A percentile compares a stretch with the other conserved stretches of the same genome.
Evolutionary conservation across 2,329 filamentous ascomycete species (phyloP).

Genomic region (Endoconidiophora laricicola): DNA sequence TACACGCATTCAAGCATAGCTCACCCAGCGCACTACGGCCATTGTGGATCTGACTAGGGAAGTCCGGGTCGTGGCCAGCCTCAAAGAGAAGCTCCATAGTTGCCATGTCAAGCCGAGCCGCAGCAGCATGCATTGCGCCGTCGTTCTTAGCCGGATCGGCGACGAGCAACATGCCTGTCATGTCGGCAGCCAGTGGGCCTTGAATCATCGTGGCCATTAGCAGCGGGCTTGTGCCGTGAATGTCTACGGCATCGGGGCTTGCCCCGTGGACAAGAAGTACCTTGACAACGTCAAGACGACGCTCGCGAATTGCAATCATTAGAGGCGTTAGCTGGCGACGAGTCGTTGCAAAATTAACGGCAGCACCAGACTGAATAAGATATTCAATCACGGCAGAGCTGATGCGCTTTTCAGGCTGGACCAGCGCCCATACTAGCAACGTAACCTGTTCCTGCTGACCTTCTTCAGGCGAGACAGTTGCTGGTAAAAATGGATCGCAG

Average conservation of each 20-base stretch:
- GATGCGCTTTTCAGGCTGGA: conserved; percentile 45
- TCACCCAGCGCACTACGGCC: conserved; percentile 49
- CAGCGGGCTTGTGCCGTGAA: conserved; percentile 39
- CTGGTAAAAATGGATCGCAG: conserved; percentile 30
- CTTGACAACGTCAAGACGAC: conserved; percentile 40
- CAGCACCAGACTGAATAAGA: conserved; percentile 37
- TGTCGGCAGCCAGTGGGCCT: conserved; percentile 34
- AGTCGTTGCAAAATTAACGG: conserved; percentile 33
- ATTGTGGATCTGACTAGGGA: conserved; percentile 43
- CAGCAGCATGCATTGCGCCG: conserved; percentile 49
- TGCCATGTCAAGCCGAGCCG: conserved; percentile 39
- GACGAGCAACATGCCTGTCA: conserved; percentile 37
- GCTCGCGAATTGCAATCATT: conserved; percentile 39
- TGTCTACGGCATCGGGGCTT: conserved; percentile 41
- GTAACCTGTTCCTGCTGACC: conserved; percentile 39
- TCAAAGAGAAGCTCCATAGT: conserved; percentile 40
- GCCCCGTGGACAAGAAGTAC: conserved; percentile 39
- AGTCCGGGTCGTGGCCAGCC: conserved; percentile 45
- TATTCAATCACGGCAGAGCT: conserved; percentile 40
- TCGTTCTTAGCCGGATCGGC: conserved; percentile 44
- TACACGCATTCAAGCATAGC: conserved; percentile 39
- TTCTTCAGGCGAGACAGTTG: conserved; percentile 25
- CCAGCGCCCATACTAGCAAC: conserved; percentile 42
- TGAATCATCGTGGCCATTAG: conserved; percentile 41
- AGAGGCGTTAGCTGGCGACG: conserved; percentile 33